Percentiles rank a stretch among this genome's conserved stretches.
phyloP scores from a whole-genome alignment of 495 filamentous ascomycete species.

The Podospora fimiseda region DNA sequence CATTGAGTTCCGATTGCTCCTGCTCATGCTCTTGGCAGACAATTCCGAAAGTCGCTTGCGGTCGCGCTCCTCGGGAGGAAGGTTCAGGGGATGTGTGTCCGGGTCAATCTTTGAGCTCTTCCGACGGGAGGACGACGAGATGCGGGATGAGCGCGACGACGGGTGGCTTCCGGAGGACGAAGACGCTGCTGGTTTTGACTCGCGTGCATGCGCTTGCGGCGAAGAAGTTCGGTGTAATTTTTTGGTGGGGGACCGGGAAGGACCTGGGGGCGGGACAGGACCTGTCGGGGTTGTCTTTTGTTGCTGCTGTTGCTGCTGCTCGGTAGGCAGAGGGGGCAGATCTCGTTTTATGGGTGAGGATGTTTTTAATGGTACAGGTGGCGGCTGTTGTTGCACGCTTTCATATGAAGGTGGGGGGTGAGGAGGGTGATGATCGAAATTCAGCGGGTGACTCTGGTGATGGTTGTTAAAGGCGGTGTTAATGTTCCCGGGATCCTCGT shows the following conservation, averaged over 20 bases:
- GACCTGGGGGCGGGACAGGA: conserved; percentile 6
- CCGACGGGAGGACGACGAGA: conserved; percentile 30
- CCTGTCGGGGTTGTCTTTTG: neutral
- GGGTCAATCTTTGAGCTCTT: conserved; percentile 58
- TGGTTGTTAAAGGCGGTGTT: too few relatives aligned
- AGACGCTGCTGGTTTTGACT: conserved; percentile 27
- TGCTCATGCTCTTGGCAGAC: conserved; percentile 60
- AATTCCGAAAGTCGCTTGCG: conserved; percentile 60
- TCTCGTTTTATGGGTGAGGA: conserved; percentile 9
- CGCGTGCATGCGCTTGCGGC: conserved; percentile 21
- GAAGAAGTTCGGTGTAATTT: conserved; percentile 21
- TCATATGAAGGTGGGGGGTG: too few relatives aligned
- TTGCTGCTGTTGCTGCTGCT: conserved; percentile 3
- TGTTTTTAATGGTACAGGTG: conserved; percentile 22
- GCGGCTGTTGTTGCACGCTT: conserved; percentile 7
- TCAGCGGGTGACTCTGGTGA: too few relatives aligned
- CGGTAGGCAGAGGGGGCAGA: conserved; percentile 8
- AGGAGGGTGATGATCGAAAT: too few relatives aligned
- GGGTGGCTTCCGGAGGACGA: conserved; percentile 35
- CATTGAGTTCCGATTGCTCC: conserved; percentile 65
- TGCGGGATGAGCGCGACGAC: conserved; percentile 29
- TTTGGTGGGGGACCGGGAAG: conserved; percentile 30
- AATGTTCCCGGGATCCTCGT: conserved; percentile 30
- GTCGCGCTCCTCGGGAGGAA: conserved; percentile 78
- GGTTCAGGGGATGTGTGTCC: conserved; percentile 76